Evolutionary conservation across 768 basidiomycete species (phyloP).

Genomic region (Tylopilus rubrobrunneus): DNA sequence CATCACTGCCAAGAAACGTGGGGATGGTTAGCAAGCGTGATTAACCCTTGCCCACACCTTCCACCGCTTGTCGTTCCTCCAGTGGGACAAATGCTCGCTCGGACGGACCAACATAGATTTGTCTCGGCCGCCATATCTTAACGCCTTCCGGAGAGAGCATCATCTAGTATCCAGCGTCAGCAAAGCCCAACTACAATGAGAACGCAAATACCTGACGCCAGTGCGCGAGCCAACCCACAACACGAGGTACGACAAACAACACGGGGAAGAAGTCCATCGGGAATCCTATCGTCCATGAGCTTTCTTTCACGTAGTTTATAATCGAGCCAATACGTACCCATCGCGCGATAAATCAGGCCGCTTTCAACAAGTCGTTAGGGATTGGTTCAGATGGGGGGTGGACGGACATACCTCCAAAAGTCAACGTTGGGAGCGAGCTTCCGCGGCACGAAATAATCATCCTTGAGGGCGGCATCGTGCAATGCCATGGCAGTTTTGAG

Average conservation of each 20-base stretch:
- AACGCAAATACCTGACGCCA: constrained; percentile 67
- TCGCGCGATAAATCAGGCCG: constrained; percentile 86
- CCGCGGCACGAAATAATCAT: constrained; percentile 82
- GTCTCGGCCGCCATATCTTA: constrained; percentile 90
- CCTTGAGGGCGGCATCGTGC: constrained; percentile 85
- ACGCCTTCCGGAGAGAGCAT: constrained; percentile 87
- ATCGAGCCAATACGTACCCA: constrained; percentile 52
- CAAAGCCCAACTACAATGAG: background rate
- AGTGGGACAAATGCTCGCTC: constrained; percentile 74
- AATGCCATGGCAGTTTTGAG: constrained; percentile 87
- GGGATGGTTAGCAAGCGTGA: background rate
- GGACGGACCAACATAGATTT: constrained; percentile 75
- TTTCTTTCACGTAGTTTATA: background rate
- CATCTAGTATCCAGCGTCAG: constrained; percentile 52
- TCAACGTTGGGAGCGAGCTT: constrained; percentile 88
- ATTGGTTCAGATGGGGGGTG: background rate
- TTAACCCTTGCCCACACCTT: constrained; percentile 45
- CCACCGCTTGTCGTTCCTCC: constrained; percentile 51
- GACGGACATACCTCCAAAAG: constrained; percentile 56
- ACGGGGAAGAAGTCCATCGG: constrained; percentile 95
- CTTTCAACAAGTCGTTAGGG: constrained; percentile 34
- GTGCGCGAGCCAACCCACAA: constrained; percentile 91
- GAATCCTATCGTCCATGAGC: constrained; percentile 53
- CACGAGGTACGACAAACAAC: constrained; percentile 86
- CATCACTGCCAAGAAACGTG: constrained; percentile 68